Base-by-base conservation (phyloP, 768 basidiomycete species). In the Calocera viscosa region DNA sequence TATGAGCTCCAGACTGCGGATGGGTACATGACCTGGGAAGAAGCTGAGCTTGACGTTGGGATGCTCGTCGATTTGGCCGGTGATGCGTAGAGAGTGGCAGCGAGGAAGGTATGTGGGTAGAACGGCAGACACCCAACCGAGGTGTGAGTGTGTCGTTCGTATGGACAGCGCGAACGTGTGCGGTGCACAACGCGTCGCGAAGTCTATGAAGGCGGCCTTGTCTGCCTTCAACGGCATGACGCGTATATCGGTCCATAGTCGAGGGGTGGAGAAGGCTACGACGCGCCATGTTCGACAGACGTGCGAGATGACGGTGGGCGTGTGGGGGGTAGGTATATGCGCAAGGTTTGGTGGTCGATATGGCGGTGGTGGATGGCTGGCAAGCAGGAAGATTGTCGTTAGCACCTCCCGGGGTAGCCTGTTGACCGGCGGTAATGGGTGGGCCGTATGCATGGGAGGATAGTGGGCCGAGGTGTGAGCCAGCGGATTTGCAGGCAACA, bases 281-380 rank as follows among this genome's bases (percentile, higher is more conserved):
- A 22, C 11, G 53, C 53, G 53, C 53, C 53, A 60, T 12, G 53
- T 28, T 2, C 53, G 53, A 32, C 53, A 60, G 24, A 60, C 53
- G 26, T 60, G 53, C 14, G 53, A 26, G 53, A 60, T 60, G 53
- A 60, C 26, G 26, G 30, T 60, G 24, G 53, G 53, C 53, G 53
- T 26, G 26, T 60, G 30, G 14, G 53, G 26, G 2, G 53, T 60
- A 16, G 53, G 53, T 26, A 60, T 26, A 32, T 60, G 53, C 26
- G 53, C 53, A 22, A 60, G 53, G 53, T 60, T 60, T 26, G 53
- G 53, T 16, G 53, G 53, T 22, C 53, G 24, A 22, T 60, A 60
- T 26, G 53, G 53, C 10, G 26, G 26, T 14, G 26, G 53, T 2
- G 53, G 43, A 24, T 8, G 26, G 53, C 5, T 5, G 30, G 53